phyloP scores from a whole-genome alignment of 2,329 filamentous ascomycete genomes.

The Aspergillus sp. region DNA sequence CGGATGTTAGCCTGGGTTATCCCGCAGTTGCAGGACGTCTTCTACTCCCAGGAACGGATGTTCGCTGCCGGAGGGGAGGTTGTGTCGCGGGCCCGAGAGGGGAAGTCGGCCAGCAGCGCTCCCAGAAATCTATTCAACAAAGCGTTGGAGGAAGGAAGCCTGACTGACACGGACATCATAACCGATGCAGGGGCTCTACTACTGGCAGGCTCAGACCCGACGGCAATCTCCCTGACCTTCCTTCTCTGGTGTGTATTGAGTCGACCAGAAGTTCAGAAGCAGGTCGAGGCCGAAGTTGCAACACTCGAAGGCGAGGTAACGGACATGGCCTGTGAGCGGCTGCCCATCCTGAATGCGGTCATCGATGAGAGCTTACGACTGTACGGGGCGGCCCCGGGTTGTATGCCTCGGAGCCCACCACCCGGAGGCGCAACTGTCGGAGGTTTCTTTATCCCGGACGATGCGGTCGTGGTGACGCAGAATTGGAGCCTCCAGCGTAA shows the following conservation, averaged over 20 bases:
- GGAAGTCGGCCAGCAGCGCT: neutral
- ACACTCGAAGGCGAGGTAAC: neutral
- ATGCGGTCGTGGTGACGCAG: neutral
- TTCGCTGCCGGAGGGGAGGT: neutral
- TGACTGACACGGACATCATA: slow-evolving; percentile 2
- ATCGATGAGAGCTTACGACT: slow-evolving; percentile 1
- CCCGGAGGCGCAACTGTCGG: neutral
- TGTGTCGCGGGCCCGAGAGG: neutral
- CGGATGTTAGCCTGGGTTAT: neutral
- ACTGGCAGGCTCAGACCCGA: slow-evolving; percentile 2
- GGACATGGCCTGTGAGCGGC: neutral
- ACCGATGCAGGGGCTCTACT: slow-evolving; percentile 2
- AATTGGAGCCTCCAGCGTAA: slow-evolving; percentile 2
- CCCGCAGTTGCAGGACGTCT: neutral
- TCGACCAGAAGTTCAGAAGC: neutral
- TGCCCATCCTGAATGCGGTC: neutral
- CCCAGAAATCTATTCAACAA: slow-evolving; percentile 3
- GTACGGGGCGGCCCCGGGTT: neutral
- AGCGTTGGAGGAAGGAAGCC: neutral
- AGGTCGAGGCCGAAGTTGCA: slow-evolving; percentile 3
- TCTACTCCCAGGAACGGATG: slow-evolving; percentile 2
- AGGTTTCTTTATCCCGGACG: neutral
- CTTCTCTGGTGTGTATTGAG: slow-evolving; percentile 3
- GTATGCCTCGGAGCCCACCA: slow-evolving; percentile 1
- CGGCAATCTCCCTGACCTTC: slow-evolving; percentile 3